Percentiles rank a stretch among this genome's conserved stretches.
Evolutionary conservation across 106 monocot genomes (phyloP).

Genomic region (Allium cepa): DNA sequence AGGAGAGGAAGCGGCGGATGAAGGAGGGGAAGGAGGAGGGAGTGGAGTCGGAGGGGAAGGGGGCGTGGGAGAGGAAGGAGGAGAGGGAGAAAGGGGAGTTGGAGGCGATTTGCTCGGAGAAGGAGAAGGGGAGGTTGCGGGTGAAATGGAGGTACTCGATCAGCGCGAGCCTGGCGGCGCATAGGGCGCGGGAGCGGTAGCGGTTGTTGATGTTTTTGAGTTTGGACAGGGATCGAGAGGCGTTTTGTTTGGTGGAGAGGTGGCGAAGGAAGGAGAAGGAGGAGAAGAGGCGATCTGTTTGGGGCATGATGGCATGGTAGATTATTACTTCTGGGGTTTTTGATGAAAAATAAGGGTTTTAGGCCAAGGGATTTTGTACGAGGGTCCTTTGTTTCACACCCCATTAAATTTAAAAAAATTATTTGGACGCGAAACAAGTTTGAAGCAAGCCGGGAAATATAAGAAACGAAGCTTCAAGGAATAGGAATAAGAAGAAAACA

Average conservation of each 20-base stretch:
- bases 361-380: too few relatives aligned
- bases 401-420: too few relatives aligned
- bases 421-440: too few relatives aligned
- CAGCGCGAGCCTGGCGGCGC: conserved; percentile 44
- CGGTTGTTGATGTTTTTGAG: conserved; percentile 44
- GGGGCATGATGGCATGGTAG: too few relatives aligned
- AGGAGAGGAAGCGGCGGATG: conserved; percentile 57
- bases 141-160: conserved; percentile 86
- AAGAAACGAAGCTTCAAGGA: too few relatives aligned
- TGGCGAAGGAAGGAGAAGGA: not conserved
- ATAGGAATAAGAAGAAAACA: too few relatives aligned
- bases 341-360: too few relatives aligned
- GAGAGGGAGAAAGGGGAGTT: conserved; percentile 59
- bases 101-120: conserved; percentile 64
- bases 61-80: conserved; percentile 32
- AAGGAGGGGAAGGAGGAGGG: conserved; percentile 8
- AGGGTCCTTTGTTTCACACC: too few relatives aligned
- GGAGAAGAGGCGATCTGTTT: not conserved
- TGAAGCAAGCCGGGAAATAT: too few relatives aligned
- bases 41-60: conserved; percentile 4
- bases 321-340: too few relatives aligned
- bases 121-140: conserved; percentile 53
- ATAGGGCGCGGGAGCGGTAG: conserved; percentile 27
- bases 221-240: conserved; percentile 5
- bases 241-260: not conserved